Evolutionary conservation across 108 stramenopile species (phyloP).

Genomic region (Nitzschia putrida): DNA sequence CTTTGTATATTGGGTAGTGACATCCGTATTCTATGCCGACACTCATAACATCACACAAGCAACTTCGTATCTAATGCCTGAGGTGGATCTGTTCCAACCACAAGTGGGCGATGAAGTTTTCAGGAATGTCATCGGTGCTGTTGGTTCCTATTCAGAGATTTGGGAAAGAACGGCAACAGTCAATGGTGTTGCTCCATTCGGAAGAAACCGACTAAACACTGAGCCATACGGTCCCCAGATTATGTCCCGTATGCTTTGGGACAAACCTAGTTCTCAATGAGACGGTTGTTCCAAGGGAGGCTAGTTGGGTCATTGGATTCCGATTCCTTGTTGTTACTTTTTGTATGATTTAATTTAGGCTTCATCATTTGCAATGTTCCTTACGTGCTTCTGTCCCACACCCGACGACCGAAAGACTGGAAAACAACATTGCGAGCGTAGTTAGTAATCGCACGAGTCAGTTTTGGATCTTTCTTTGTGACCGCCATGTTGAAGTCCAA

Average conservation of each 20-base stretch:
- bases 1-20: constrained; percentile 50
- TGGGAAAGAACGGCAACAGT: constrained; percentile 11
- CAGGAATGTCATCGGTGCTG: constrained; percentile 22
- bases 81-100: constrained; percentile 37
- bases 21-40: constrained; percentile 48
- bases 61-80: constrained; percentile 31
- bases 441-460: too few relatives aligned
- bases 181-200: background rate
- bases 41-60: constrained; percentile 35
- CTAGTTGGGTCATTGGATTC: background rate
- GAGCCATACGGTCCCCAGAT: constrained; percentile 9
- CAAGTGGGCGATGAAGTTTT: constrained; percentile 13
- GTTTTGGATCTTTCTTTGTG: too few relatives aligned
- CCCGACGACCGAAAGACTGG: too few relatives aligned
- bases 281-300: background rate
- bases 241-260: constrained; percentile 9
- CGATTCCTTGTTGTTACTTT: background rate
- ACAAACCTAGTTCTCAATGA: constrained; percentile 3
- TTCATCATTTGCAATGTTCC: too few relatives aligned
- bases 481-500: too few relatives aligned
- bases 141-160: constrained; percentile 40
- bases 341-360: background rate
- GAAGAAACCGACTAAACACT: background rate
- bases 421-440: too few relatives aligned
- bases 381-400: too few relatives aligned